A percentile compares a stretch with the other conserved stretches of the same genome.
phyloP scores from a whole-genome alignment of 1,284 basidiomycete genomes.

The Naganishia cerealis region DNA sequence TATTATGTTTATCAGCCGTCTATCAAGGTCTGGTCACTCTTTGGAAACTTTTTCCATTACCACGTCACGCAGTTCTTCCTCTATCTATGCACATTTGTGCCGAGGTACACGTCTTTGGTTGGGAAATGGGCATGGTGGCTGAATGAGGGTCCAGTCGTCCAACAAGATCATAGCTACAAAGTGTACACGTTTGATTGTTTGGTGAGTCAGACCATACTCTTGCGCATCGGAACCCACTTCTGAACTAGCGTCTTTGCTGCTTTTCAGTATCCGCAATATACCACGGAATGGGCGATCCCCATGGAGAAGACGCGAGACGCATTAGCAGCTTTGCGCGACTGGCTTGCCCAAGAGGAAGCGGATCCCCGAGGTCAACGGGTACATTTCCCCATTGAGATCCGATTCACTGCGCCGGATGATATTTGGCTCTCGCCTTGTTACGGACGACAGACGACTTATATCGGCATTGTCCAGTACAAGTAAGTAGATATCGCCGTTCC shows the following conservation, averaged over 20 bases:
- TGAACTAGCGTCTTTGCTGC: constrained; percentile 3
- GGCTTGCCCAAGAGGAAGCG: constrained; percentile 69
- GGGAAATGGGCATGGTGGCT: constrained; percentile 53
- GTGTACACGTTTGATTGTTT: constrained; percentile 76
- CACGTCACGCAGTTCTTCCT: constrained; percentile 78
- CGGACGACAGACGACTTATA: constrained; percentile 80
- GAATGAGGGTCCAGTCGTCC: constrained; percentile 43
- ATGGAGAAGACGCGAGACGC: constrained; percentile 61
- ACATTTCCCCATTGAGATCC: constrained; percentile 91
- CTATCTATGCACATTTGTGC: constrained; percentile 59
- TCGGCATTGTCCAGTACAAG: constrained; percentile 95
- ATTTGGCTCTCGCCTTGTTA: constrained; percentile 90
- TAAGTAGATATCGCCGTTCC: constrained; percentile 54
- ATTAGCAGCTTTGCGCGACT: constrained; percentile 70
- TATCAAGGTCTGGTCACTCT: constrained; percentile 36
- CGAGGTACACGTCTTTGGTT: constrained; percentile 49
- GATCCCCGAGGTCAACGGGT: constrained; percentile 73
- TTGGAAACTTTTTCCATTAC: constrained; percentile 71
- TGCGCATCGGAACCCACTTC: background rate
- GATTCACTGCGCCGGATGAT: constrained; percentile 83
- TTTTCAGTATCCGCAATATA: constrained; percentile 76
- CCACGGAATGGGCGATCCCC: constrained; percentile 90
- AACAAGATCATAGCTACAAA: constrained; percentile 70
- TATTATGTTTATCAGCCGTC: constrained; percentile 39
- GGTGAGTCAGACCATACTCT: constrained; percentile 35